A percentile compares a stretch with the other conserved stretches of the same genome.
phyloP scores from a whole-genome alignment of 176 grass and related monocot genomes.

The Zizania latifolia region DNA sequence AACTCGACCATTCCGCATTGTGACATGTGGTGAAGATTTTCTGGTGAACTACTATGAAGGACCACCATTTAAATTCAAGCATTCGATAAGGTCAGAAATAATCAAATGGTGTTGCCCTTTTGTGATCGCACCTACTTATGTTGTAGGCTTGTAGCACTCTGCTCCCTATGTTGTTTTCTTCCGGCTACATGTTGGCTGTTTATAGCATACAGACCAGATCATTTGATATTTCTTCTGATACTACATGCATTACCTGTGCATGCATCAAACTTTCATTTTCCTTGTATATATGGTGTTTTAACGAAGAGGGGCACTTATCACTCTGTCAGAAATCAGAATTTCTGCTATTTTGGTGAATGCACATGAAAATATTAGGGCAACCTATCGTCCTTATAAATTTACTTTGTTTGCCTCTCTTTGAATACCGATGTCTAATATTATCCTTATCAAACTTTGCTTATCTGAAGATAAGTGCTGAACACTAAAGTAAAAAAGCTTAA shows the following conservation, averaged over 20 bases:
- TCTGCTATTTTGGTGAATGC: neutral
- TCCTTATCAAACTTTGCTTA: neutral
- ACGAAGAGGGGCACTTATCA: neutral
- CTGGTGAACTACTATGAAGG: slow-evolving; percentile 91
- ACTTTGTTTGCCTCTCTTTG: neutral
- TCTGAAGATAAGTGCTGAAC: neutral
- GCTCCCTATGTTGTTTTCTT: slow-evolving; percentile 5
- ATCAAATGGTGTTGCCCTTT: neutral
- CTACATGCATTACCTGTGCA: neutral
- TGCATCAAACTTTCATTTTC: slow-evolving; percentile 12
- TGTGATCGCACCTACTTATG: neutral
- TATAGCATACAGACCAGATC: neutral
- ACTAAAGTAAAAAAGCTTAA: neutral
- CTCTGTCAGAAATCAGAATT: too few species aligned
- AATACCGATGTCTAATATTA: slow-evolving; percentile 15
- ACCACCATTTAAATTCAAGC: slow-evolving; percentile 94
- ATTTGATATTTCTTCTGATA: slow-evolving; percentile 9
- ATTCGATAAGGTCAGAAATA: slow-evolving; percentile 64
- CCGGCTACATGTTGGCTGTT: neutral
- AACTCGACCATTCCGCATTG: slow-evolving; percentile 82
- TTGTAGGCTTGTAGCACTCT: neutral
- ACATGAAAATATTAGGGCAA: neutral
- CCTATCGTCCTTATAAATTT: neutral
- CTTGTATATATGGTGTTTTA: neutral
- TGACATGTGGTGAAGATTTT: slow-evolving; percentile 95